Conservation (phyloP, 164 flowering plant species). For the Pachysandra terminalis region DNA sequence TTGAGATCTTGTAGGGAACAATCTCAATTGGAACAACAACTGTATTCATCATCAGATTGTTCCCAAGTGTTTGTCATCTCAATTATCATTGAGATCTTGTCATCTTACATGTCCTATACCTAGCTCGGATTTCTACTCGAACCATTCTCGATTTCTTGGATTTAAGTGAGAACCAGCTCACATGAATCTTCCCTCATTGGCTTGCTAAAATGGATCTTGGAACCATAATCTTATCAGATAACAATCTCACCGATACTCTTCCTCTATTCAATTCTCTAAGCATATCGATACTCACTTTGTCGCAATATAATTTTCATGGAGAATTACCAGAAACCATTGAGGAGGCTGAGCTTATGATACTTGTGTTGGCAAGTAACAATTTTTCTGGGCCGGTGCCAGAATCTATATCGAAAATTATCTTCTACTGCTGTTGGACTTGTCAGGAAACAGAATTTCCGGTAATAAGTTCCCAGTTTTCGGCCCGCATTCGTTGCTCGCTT, state of each 20-base stretch:
- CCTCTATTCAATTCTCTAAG: conserved; percentile 40
- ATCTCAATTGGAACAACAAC: no score
- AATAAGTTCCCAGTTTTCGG: conserved; percentile 30
- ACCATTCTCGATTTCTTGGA: no score
- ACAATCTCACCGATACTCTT: conserved; percentile 38
- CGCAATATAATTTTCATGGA: conserved; percentile 44
- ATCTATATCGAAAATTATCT: conserved; percentile 28
- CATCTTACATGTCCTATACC: conserved; percentile 39
- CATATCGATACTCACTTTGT: conserved; percentile 32
- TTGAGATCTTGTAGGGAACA: no score
- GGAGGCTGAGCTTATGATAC: conserved; percentile 28
- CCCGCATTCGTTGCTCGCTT: no score
- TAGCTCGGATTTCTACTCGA: conserved; percentile 41
- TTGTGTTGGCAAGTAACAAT: conserved; percentile 34
- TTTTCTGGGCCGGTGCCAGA: conserved; percentile 36
- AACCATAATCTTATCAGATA: conserved; percentile 47
- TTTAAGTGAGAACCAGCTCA: conserved; percentile 31
- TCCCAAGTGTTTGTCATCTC: no score
- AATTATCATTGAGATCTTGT: no score
- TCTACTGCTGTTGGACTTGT: conserved; percentile 38
- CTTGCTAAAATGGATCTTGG: no score
- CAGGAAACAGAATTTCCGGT: conserved; percentile 39
- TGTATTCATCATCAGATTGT: no score
- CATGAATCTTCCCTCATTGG: conserved; percentile 37
- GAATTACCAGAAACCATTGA: conserved; percentile 40